Evolutionary conservation across 345 rosid genomes (phyloP).

Genomic region (Cochlearia excelsa): DNA sequence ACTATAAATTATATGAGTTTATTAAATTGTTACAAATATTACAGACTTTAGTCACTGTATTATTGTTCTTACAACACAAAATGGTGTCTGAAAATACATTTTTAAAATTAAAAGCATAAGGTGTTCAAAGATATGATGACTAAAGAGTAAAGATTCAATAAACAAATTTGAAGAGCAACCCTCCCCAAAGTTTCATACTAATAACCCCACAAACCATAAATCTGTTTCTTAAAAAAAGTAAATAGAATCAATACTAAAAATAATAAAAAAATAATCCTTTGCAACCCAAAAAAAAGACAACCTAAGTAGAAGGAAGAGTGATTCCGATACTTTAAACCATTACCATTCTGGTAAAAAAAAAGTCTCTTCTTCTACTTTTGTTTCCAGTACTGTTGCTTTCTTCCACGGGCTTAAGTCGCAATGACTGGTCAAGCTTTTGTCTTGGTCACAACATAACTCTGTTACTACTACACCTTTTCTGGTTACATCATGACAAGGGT

Average conservation of each 20-base stretch:
- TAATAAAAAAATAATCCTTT: conserved; percentile 10
- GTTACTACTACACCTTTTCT: conserved; percentile 34
- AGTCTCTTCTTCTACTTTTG: conserved; percentile 12
- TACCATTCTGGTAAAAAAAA: conserved; percentile 4
- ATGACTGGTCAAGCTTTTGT: conserved; percentile 31
- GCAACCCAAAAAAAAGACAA: conserved; percentile 24
- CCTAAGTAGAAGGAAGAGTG: conserved; percentile 26
- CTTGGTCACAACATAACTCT: conserved; percentile 27
- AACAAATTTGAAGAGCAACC: no score
- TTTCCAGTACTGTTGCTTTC: conserved; percentile 28
- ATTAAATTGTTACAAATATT: no score
- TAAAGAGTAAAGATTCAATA: no score
- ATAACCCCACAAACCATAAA: conserved; percentile 21
- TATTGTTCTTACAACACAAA: no score
- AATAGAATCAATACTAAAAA: conserved; percentile 23
- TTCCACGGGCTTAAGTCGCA: background rate
- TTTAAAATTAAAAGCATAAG: no score
- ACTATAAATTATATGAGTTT: no score
- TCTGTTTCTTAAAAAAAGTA: conserved; percentile 31
- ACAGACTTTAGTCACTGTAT: no score
- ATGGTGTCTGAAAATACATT: no score
- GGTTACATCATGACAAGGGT: conserved; percentile 38
- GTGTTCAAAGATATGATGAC: no score
- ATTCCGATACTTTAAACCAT: conserved; percentile 28
- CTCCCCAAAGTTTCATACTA: no score